Base-by-base conservation (phyloP, 2,329 filamentous ascomycete genomes). In the Incumbomyces lentus region DNA sequence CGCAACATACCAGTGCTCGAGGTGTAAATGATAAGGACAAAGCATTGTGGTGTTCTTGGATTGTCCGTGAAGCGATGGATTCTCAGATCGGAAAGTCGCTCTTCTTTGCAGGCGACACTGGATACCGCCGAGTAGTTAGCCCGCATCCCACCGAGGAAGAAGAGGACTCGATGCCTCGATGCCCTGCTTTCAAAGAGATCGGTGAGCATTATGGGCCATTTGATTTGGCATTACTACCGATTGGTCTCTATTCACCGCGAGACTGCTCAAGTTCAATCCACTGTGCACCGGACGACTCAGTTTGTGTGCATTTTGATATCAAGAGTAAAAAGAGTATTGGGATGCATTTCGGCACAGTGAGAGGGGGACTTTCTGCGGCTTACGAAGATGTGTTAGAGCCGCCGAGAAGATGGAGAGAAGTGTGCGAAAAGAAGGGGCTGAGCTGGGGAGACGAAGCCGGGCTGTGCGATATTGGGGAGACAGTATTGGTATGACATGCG, bases 281-380 rank as follows among this genome's bases (percentile, higher is more conserved):
- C 41, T 66, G 66, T 11, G 66, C 66, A 19, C 70, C 71, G 0
- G 69, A 71, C 48, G 70, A 74, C 50, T 67, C 68, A 5, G 52
- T 73, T 1, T 57, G 64, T 22, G 71, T 74, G 36, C 71, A 74
- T 47, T 64, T 65, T 42, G 69, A 71, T 47, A 55, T 74, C 37
- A 61, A 53, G 37, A 70, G 68, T 44, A 69, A 62, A 57, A 67
- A 65, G 52, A 72, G 68, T 29, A 64, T 75, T 19, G 71, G 68
- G 0, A 74, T 74, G 71, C 72, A 75, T 48, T 74, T 68, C 50
- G 71, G 71, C 0, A 73, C 71, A 0, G 64, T 74, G 1, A 53
- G 70, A 44, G 69, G 70, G 13, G 64, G 62, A 0, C 55, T 72
- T 3, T 69, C 64, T 35, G 64, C 59, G 11, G 62, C 67, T 6